Percentiles rank a stretch among this genome's conserved stretches.
phyloP scores from a whole-genome alignment of 2,329 filamentous ascomycete species.

The Fusarium robinianum region DNA sequence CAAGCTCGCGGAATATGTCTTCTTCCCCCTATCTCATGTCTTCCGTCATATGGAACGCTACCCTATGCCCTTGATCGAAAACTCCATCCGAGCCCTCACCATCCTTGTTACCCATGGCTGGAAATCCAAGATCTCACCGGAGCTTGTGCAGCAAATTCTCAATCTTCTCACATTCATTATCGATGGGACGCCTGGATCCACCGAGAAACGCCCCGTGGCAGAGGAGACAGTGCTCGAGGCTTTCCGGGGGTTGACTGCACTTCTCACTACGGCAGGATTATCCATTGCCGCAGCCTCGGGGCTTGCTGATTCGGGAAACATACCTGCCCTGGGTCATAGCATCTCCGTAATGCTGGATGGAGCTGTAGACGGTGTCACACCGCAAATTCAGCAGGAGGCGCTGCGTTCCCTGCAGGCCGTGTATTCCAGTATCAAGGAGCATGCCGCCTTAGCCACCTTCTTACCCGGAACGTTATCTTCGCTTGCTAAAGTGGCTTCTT shows the following conservation, averaged over 20 bases:
- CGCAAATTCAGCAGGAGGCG: slow-evolving; percentile 73
- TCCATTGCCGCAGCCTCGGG: slow-evolving; percentile 54
- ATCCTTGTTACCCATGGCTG: slow-evolving; percentile 79
- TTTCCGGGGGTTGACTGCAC: slow-evolving; percentile 68
- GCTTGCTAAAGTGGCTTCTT: slow-evolving; percentile 74
- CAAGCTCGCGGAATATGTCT: slow-evolving; percentile 90
- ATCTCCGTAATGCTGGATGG: slow-evolving; percentile 80
- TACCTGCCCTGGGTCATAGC: slow-evolving; percentile 81
- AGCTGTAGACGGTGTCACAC: slow-evolving; percentile 65
- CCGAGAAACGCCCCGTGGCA: slow-evolving; percentile 51
- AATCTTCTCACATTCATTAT: slow-evolving; percentile 83
- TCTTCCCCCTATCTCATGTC: slow-evolving; percentile 89
- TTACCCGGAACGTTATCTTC: slow-evolving; percentile 86
- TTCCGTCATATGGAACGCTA: slow-evolving; percentile 76
- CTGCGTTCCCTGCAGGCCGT: slow-evolving; percentile 66
- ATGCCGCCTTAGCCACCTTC: slow-evolving; percentile 79
- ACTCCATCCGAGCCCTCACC: slow-evolving; percentile 74
- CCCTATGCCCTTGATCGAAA: slow-evolving; percentile 73
- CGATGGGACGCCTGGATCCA: slow-evolving; percentile 67
- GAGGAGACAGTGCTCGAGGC: slow-evolving; percentile 78
- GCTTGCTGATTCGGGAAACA: slow-evolving; percentile 60
- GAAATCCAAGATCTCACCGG: slow-evolving; percentile 69
- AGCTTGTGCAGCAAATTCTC: slow-evolving; percentile 81
- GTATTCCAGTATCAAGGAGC: slow-evolving; percentile 67
- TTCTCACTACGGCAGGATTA: slow-evolving; percentile 64